Evolutionary conservation across 139 green algal species (phyloP).

Genomic region (Coccomyxa sp.): DNA sequence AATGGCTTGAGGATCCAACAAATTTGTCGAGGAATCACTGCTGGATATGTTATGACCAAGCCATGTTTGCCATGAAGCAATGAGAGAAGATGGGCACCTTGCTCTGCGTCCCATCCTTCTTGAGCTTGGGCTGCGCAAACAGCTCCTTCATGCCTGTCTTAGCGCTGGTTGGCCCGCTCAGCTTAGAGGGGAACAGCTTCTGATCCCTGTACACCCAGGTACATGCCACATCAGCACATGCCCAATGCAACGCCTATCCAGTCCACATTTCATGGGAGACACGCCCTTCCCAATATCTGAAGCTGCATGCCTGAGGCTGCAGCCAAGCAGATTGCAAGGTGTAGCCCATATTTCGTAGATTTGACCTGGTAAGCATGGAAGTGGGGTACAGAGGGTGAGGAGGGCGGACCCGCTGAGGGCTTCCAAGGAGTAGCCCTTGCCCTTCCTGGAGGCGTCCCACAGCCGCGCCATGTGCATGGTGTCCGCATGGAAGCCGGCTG

Average conservation of each 20-base stretch:
- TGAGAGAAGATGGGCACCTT: conserved; percentile 35
- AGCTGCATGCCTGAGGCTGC: too few relatives aligned
- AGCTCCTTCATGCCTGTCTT: conserved; percentile 91
- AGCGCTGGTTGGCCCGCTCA: conserved; percentile 1
- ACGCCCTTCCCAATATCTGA: too few relatives aligned
- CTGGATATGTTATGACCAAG: neutral
- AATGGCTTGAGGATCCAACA: neutral
- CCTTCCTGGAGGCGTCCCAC: conserved; percentile 69
- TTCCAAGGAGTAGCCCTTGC: conserved; percentile 72
- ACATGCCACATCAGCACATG: too few relatives aligned
- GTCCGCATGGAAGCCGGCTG: conserved; percentile 83
- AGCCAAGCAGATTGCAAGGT: neutral
- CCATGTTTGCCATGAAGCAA: too few relatives aligned
- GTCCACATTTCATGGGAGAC: too few relatives aligned
- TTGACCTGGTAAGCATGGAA: too few relatives aligned
- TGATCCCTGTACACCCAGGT: too few relatives aligned
- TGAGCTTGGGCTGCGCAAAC: conserved; percentile 73
- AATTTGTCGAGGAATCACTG: neutral
- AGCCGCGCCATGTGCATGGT: conserved; percentile 99
- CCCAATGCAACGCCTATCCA: too few relatives aligned
- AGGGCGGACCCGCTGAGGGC: conserved; percentile 9
- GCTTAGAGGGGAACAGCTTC: too few relatives aligned
- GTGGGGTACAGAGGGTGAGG: neutral
- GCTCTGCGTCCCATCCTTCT: conserved; percentile 68
- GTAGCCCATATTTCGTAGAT: too few relatives aligned